Evolutionary conservation across 2,329 filamentous ascomycete genomes (phyloP).

Genomic region (Colletotrichum brevisporum): DNA sequence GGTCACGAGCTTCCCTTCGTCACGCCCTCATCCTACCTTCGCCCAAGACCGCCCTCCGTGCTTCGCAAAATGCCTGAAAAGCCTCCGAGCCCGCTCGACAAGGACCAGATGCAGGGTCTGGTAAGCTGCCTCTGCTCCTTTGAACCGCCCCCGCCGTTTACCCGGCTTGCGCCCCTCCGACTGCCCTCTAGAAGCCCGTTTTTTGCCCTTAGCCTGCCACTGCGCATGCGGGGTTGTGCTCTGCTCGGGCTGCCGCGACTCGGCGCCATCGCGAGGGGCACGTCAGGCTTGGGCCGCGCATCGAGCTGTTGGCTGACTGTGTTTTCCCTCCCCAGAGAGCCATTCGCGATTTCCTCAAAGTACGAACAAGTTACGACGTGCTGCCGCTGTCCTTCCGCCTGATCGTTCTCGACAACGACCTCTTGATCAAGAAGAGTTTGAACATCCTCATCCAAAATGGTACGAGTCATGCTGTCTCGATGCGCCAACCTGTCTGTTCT

Average conservation of each 20-base stretch:
- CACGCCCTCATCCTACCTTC: conserved; percentile 72
- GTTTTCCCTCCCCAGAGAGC: conserved; percentile 72
- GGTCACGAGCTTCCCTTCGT: conserved; percentile 70
- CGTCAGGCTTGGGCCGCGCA: conserved; percentile 8
- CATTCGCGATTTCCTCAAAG: conserved; percentile 95
- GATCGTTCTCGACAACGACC: conserved; percentile 93
- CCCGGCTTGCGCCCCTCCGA: conserved; percentile 20
- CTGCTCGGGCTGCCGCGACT: conserved; percentile 12
- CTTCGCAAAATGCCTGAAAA: conserved; percentile 46
- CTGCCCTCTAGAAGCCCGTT: conserved; percentile 11
- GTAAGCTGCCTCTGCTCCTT: conserved; percentile 62
- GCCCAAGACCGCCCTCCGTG: conserved; percentile 48
- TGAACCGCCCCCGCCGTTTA: conserved; percentile 5
- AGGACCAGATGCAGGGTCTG: conserved; percentile 83
- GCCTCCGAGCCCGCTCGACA: conserved; percentile 74
- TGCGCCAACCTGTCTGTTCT: conserved; percentile 37
- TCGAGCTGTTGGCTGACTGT: conserved; percentile 30
- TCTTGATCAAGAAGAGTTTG: conserved; percentile 97
- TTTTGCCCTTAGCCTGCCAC: conserved; percentile 15
- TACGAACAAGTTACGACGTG: conserved; percentile 97
- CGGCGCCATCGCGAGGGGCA: conserved; percentile 28
- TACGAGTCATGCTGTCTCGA: conserved; percentile 54
- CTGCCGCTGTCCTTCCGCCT: conserved; percentile 95
- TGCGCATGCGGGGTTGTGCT: conserved; percentile 38
- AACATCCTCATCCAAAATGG: conserved; percentile 97